phyloP scores from a whole-genome alignment of 805 yeast genomes.

The Wickerhamiella sorbophila region DNA sequence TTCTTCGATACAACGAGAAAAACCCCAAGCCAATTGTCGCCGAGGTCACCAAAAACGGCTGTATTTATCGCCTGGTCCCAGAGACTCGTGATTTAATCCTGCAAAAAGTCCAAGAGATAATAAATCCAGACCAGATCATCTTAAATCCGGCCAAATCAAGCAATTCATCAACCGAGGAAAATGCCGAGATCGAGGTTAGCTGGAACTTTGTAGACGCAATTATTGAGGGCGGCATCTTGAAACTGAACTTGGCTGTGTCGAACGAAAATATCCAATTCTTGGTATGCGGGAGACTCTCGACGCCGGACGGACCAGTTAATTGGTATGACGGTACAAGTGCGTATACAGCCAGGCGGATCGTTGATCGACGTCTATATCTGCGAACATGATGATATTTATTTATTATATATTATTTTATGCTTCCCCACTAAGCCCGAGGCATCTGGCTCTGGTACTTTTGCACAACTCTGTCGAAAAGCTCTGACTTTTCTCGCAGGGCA shows the following conservation, averaged over 20 bases:
- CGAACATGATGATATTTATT: not conserved
- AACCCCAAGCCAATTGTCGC: not conserved
- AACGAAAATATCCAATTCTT: not conserved
- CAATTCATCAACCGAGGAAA: no score
- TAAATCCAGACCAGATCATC: not conserved
- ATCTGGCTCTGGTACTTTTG: constrained; percentile 17
- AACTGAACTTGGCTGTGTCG: not conserved
- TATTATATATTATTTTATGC: not conserved
- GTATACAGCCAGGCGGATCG: not conserved
- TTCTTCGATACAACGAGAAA: constrained; percentile 1
- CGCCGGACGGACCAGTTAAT: not conserved
- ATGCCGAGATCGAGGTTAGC: not conserved
- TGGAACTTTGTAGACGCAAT: not conserved
- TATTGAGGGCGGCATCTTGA: not conserved
- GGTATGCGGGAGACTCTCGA: not conserved
- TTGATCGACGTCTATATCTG: not conserved
- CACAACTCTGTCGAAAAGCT: constrained; percentile 51
- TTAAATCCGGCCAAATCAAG: not conserved
- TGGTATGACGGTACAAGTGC: not conserved
- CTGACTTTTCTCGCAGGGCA: constrained; percentile 50
- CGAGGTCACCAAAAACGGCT: not conserved
- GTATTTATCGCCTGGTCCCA: not conserved
- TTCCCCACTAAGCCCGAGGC: not conserved
- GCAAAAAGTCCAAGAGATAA: not conserved
- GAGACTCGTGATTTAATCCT: not conserved